phyloP scores from a whole-genome alignment of 495 filamentous ascomycete genomes.

The Penicillium atrosanguineum region DNA sequence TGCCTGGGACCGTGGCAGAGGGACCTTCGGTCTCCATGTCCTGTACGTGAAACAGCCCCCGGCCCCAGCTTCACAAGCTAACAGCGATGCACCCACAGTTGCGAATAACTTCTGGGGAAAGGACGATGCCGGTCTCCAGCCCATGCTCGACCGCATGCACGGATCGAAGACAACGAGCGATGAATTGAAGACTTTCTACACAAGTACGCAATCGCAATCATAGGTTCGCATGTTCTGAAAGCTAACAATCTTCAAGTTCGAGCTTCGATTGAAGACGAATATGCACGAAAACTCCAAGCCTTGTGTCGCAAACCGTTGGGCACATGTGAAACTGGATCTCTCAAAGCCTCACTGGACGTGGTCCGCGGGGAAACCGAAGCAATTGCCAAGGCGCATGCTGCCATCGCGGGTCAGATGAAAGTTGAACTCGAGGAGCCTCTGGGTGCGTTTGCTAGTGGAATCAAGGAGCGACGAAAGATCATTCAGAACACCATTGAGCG shows the following conservation, averaged over 20 bases:
- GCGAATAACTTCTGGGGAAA: constrained; percentile 99
- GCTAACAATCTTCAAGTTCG: constrained; percentile 57
- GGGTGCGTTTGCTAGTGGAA: constrained; percentile 83
- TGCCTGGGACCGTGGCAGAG: constrained; percentile 62
- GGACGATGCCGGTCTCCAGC: constrained; percentile 92
- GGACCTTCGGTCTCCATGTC: constrained; percentile 63
- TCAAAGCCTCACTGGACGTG: constrained; percentile 79
- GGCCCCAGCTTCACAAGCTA: constrained; percentile 4
- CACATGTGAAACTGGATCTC: constrained; percentile 80
- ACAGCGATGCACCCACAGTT: constrained; percentile 50
- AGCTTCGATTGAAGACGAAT: constrained; percentile 94
- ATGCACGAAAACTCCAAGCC: constrained; percentile 83
- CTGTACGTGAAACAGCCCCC: constrained; percentile 42
- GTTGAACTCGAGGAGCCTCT: constrained; percentile 95
- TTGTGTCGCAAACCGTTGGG: constrained; percentile 87
- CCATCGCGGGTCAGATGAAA: constrained; percentile 91
- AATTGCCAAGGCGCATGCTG: constrained; percentile 89
- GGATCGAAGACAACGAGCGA: constrained; percentile 93
- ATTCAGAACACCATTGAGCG: constrained; percentile 92
- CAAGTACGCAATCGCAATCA: constrained; percentile 45
- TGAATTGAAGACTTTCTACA: constrained; percentile 90
- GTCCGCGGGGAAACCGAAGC: constrained; percentile 89
- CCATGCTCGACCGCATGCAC: constrained; percentile 94
- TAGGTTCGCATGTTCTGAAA: neutral
- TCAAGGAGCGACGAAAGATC: constrained; percentile 95